Evolutionary conservation across 2,329 filamentous ascomycete genomes (phyloP).

Genomic region (Neonectria sp.): DNA sequence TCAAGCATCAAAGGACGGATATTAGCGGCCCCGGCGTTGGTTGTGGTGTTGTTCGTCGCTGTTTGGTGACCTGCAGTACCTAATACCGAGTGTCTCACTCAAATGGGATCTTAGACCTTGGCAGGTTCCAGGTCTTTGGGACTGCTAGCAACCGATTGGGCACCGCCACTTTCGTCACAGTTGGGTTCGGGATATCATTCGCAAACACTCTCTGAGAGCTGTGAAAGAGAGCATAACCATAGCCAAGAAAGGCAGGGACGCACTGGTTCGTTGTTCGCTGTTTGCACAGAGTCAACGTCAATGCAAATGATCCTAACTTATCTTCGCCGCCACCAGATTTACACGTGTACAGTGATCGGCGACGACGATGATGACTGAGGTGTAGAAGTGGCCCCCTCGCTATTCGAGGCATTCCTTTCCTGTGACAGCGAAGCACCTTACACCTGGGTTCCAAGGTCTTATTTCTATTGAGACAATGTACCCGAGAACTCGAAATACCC

Average conservation of each 20-base stretch:
- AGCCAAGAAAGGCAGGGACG: constrained; percentile 5
- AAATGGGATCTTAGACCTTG: constrained; percentile 12
- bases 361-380: neutral
- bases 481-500: neutral
- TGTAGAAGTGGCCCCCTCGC: neutral
- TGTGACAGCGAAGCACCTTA: neutral
- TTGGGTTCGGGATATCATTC: constrained; percentile 1
- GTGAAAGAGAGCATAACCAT: constrained; percentile 1
- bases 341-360: neutral
- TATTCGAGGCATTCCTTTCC: neutral
- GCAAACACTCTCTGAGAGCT: neutral
- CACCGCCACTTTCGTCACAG: constrained; percentile 1
- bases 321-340: neutral
- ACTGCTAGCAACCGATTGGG: constrained; percentile 14
- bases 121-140: constrained; percentile 14
- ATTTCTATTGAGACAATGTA: neutral
- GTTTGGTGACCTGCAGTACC: constrained; percentile 17
- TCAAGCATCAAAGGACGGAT: neutral
- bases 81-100: neutral
- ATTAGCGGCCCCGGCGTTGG: neutral
- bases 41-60: neutral
- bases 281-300: neutral
- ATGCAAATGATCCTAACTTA: constrained; percentile 1
- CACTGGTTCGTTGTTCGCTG: neutral
- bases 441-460: neutral